Conservation (phyloP, 495 filamentous ascomycete species). For the Alectoria sarmentosa region DNA sequence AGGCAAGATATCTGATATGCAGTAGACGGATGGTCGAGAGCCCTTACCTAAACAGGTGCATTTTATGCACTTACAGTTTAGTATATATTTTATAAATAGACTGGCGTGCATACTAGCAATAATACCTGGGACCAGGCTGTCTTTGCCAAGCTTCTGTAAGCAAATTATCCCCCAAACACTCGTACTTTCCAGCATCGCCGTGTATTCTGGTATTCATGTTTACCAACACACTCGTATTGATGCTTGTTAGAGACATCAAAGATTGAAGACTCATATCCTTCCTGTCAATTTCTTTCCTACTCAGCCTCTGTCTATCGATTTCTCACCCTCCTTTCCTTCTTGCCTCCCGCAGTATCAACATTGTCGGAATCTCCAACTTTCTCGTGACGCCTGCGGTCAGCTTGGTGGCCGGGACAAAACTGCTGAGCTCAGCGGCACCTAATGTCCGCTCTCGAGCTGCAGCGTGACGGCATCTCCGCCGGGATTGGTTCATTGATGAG, state of each 20-base stretch:
- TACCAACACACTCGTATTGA: neutral
- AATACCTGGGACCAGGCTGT: neutral
- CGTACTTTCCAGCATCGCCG: neutral
- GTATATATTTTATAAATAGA: neutral
- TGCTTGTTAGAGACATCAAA: too few species aligned
- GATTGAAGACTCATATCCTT: too few species aligned
- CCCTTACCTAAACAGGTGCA: neutral
- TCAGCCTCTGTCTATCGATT: too few species aligned
- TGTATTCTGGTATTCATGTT: too few species aligned
- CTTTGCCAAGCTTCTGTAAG: neutral
- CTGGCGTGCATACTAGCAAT: neutral
- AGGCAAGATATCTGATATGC: neutral
- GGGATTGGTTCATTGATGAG: neutral
- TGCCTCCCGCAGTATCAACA: neutral
- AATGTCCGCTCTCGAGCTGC: neutral
- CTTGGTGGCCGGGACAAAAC: neutral
- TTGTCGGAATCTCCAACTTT: neutral
- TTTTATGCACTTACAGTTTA: neutral
- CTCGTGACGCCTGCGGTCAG: neutral
- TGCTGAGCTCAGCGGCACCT: neutral
- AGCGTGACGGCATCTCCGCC: neutral
- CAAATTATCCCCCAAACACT: neutral
- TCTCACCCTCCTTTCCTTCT: neutral
- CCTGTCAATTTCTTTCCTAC: too few species aligned
- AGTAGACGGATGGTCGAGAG: neutral